Evolutionary conservation across 768 basidiomycete species (phyloP).

Genomic region (Psilocybe cubensis): DNA sequence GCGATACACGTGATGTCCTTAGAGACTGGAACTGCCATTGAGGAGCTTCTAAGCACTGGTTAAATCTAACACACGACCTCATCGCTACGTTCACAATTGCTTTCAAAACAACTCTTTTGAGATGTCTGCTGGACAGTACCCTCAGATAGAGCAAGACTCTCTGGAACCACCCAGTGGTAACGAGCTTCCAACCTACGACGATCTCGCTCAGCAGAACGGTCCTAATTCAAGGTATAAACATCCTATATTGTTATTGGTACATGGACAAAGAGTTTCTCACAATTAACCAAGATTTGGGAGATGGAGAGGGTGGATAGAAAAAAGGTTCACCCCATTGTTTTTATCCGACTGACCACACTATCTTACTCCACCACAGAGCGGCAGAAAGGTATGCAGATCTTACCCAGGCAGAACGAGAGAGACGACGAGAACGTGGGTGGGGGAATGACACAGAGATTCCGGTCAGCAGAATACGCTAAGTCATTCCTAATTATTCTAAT

Average conservation of each 20-base stretch:
- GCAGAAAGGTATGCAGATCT: conserved; percentile 80
- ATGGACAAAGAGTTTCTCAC: neutral
- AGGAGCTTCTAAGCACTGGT: conserved; percentile 1
- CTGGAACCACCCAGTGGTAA: conserved; percentile 39
- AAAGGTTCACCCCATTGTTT: conserved; percentile 53
- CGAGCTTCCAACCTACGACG: conserved; percentile 78
- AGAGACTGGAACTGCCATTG: conserved; percentile 16
- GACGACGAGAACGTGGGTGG: conserved; percentile 74
- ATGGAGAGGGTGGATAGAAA: conserved; percentile 90
- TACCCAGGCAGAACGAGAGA: conserved; percentile 56
- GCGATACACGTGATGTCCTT: conserved; percentile 25
- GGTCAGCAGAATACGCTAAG: conserved; percentile 4
- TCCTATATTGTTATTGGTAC: neutral
- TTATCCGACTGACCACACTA: neutral
- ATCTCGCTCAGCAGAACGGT: conserved; percentile 74
- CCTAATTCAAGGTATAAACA: conserved; percentile 75
- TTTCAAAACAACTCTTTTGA: conserved; percentile 12
- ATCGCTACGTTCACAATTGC: neutral
- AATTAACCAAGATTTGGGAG: conserved; percentile 67
- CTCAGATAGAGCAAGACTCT: conserved; percentile 49
- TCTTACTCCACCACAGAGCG: conserved; percentile 50
- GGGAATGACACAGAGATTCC: conserved; percentile 45
- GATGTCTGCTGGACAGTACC: conserved; percentile 32
- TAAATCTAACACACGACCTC: conserved; percentile 5
- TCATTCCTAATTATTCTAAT: neutral